Conservation (phyloP, 805 yeast species). For the Candida broadrunensis region DNA sequence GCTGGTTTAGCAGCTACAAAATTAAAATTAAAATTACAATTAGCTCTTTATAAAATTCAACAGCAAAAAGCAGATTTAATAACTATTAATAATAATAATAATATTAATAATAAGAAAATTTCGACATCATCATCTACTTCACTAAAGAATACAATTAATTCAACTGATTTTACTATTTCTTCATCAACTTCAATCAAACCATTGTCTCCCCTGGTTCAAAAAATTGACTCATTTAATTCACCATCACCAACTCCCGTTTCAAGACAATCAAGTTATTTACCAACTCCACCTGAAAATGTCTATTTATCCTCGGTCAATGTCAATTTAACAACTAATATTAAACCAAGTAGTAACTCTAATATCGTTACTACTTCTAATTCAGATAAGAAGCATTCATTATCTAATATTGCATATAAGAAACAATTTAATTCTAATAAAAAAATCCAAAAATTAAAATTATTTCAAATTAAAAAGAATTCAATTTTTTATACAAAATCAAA, state of each 20-base stretch:
- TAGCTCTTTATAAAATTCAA: conserved; percentile 40
- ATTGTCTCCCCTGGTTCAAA: neutral
- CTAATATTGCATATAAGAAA: conserved; percentile 20
- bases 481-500: conserved; percentile 18
- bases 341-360: too few relatives aligned
- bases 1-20: conserved; percentile 43
- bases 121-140: neutral
- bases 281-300: conserved; percentile 8
- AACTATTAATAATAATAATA: neutral
- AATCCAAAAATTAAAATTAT: conserved; percentile 27
- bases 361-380: too few relatives aligned
- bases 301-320: conserved; percentile 11
- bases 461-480: conserved; percentile 35
- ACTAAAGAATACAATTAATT: neutral
- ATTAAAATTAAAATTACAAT: conserved; percentile 39
- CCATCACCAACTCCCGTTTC: neutral
- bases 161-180: neutral
- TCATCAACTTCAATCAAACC: neutral
- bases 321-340: conserved; percentile 12
- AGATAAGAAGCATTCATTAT: conserved; percentile 8
- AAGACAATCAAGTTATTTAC: conserved; percentile 1
- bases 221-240: neutral
- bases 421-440: conserved; percentile 6
- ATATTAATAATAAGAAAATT: neutral
- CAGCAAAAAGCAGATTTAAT: conserved; percentile 14